Conservation (phyloP, 768 basidiomycete species). For the Harrya chromipes region DNA sequence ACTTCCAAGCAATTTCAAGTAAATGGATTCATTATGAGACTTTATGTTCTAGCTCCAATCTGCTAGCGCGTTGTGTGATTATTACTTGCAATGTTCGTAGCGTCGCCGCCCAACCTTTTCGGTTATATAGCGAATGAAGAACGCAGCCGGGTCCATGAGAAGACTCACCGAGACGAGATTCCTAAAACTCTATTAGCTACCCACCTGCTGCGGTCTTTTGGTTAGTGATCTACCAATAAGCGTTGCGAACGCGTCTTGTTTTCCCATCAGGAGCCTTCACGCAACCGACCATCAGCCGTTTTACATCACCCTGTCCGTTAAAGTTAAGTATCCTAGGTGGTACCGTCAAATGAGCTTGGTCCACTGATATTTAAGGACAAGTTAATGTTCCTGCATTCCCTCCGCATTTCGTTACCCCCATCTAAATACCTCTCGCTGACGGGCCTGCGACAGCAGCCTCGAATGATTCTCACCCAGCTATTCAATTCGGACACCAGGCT, state of each 20-base stretch:
- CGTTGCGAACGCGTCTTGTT: constrained; percentile 5
- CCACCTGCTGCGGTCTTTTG: constrained; percentile 15
- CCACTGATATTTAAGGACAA: constrained; percentile 31
- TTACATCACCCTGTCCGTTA: constrained; percentile 34
- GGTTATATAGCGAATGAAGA: constrained; percentile 3
- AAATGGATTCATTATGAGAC: background rate
- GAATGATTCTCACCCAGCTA: constrained; percentile 27
- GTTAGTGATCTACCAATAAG: constrained; percentile 25
- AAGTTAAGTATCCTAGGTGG: constrained; percentile 24
- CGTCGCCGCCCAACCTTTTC: background rate
- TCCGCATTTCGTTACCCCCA: constrained; percentile 8
- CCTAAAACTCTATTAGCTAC: constrained; percentile 33
- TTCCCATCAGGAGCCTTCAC: constrained; percentile 24
- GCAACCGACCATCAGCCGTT: constrained; percentile 31
- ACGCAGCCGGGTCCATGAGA: constrained; percentile 1
- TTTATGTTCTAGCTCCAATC: background rate
- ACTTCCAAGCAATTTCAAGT: background rate
- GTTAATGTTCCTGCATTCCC: constrained; percentile 10
- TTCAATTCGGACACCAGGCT: constrained; percentile 20
- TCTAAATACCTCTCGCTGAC: constrained; percentile 8
- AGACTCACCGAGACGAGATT: constrained; percentile 13
- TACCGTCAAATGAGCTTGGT: constrained; percentile 16
- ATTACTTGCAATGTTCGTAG: background rate
- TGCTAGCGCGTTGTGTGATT: constrained; percentile 1
- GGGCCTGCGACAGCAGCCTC: constrained; percentile 15